These are phyloP conservation scores for Silene vulgaris DNA, from an alignment of 179 eudicot species.

Conservation along the genomic window DNA sequence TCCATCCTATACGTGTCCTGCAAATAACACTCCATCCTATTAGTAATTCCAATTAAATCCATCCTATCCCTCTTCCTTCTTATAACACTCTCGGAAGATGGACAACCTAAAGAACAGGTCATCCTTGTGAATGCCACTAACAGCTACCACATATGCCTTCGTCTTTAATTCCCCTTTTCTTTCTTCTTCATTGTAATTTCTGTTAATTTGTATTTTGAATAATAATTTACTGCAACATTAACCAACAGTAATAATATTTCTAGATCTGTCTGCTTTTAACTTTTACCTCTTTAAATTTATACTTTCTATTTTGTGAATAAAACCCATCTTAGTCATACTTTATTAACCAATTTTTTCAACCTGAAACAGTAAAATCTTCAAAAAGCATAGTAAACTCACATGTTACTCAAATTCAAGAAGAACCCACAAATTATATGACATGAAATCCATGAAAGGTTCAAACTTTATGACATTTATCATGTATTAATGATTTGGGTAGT, in stretches of 20 bases:
- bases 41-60: too few species aligned
- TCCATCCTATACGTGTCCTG: too few species aligned
- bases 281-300: background rate
- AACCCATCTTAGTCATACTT: slow-evolving; percentile 15
- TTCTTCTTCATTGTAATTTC: background rate
- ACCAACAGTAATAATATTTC: background rate
- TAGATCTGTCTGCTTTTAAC: background rate
- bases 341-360: background rate
- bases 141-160: too few species aligned
- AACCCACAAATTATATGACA: background rate
- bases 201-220: background rate
- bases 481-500: slow-evolving; percentile 52
- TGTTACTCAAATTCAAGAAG: background rate
- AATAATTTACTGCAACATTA: too few species aligned
- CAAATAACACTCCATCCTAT: too few species aligned
- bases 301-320: slow-evolving; percentile 17
- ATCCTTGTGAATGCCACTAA: too few species aligned
- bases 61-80: too few species aligned
- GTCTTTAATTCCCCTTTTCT: background rate
- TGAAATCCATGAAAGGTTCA: background rate
- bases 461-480: slow-evolving; percentile 24
- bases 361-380: too few species aligned
- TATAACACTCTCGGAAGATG: too few species aligned
- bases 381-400: slow-evolving; percentile 13
- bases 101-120: too few species aligned